Base-by-base conservation (phyloP, 2,329 filamentous ascomycete species). In the Colletotrichum viniferum region DNA sequence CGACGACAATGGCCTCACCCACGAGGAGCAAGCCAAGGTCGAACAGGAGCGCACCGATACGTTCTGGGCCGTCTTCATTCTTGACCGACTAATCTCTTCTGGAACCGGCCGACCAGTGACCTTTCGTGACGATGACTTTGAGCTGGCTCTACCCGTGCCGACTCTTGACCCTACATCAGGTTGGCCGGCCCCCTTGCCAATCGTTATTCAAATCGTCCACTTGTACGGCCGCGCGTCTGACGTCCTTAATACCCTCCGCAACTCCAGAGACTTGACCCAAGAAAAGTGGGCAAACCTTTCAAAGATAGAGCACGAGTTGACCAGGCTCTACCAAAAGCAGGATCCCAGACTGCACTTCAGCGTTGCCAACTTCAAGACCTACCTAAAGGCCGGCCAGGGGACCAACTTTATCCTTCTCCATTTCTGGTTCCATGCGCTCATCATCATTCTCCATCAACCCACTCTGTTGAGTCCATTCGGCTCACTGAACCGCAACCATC, bases 31-130 rank as follows among this genome's bases (percentile, higher is more conserved):
- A 82, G 89, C 86, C 77, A 93, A 91, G 79, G 90, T 94, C 5
- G 95, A 97, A 79, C 92, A 95, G 77, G 95, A 97, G 81, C 91
- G 95, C 18, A 92, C 95, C 58, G 95, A 98, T 79, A 96, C 95
- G 0, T 96, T 98, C 78, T 98, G 95, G 95, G 93, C 95, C 5
- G 94, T 98, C 13, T 97, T 97, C 82, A 93, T 97, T 78, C 89
- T 98, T 2, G 95, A 98, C 80, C 90, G 95, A 24, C 93, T 96
- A 76, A 96, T 98, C 30, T 97, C 95, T 0, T 96, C 94, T 0
- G 95, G 95, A 0, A 97, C 95, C 0, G 96, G 96, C 12, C 90
- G 95, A 18, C 94, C 95, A 1, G 95, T 96, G 13, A 97, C 95
- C 0, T 88, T 98, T 34, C 92, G 94, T 64, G 95, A 97, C 80